phyloP scores from a whole-genome alignment of 345 rosid species.

The Gossypioides kirkii region DNA sequence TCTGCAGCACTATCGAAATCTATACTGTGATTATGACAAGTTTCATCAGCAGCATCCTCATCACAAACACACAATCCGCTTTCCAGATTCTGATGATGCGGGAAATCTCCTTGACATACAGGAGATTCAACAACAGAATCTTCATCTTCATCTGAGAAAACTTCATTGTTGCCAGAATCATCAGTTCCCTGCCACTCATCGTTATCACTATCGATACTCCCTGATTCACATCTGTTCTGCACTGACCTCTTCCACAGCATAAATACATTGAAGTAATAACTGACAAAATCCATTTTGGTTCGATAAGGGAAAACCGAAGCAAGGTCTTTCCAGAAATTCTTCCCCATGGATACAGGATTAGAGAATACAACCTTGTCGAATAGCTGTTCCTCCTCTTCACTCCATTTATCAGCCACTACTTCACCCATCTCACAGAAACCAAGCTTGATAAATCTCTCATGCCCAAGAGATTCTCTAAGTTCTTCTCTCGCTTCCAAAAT shows the following conservation, averaged over 20 bases:
- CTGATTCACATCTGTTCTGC: conserved; percentile 60
- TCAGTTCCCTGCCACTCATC: conserved; percentile 61
- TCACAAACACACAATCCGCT: conserved; percentile 21
- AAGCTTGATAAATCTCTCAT: conserved; percentile 38
- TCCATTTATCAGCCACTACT: conserved; percentile 55
- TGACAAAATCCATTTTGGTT: conserved; percentile 50
- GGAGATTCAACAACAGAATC: conserved; percentile 38
- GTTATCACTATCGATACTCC: conserved; percentile 62
- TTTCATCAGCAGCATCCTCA: conserved; percentile 13
- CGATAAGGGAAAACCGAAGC: conserved; percentile 48
- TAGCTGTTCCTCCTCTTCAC: conserved; percentile 53
- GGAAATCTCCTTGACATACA: conserved; percentile 14
- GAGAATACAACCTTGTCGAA: conserved; percentile 53
- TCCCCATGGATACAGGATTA: conserved; percentile 47
- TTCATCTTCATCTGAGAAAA: conserved; percentile 16
- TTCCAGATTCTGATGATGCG: not conserved
- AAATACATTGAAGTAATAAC: conserved; percentile 83
- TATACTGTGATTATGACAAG: conserved; percentile 4
- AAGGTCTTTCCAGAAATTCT: conserved; percentile 60
- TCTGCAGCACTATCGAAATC: conserved; percentile 13
- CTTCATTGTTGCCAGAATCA: conserved; percentile 22
- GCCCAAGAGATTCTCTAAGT: conserved; percentile 40
- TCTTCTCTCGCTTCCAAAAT: conserved; percentile 50
- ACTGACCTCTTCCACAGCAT: conserved; percentile 55
- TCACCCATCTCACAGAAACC: conserved; percentile 84